phyloP scores from a whole-genome alignment of 2,329 filamentous ascomycete species.

The Diaporthe velutina region DNA sequence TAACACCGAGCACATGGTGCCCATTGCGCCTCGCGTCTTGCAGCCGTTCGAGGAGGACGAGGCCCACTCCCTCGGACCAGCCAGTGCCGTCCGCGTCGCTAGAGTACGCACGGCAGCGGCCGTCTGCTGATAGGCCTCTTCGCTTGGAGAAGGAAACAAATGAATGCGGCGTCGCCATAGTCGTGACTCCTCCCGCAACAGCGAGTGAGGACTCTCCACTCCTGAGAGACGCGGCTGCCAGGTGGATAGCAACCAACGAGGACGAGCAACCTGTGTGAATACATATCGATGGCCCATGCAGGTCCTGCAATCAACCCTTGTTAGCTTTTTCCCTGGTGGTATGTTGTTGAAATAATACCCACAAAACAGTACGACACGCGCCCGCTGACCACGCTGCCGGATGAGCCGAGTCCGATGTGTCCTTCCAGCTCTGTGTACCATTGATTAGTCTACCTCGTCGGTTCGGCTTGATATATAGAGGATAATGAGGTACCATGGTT shows the following conservation, averaged over 20 bases:
- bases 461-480: too few species aligned
- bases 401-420: conserved; percentile 19
- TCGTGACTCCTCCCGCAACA: conserved; percentile 14
- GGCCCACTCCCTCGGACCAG: conserved; percentile 57
- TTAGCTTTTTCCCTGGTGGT: background rate
- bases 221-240: conserved; percentile 19
- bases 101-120: conserved; percentile 51
- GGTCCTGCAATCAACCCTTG: background rate
- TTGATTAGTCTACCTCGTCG: background rate
- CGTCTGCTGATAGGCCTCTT: conserved; percentile 41
- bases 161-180: conserved; percentile 17
- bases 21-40: conserved; percentile 55
- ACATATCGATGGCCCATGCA: conserved; percentile 15
- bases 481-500: background rate
- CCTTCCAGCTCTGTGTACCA: background rate
- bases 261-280: conserved; percentile 29
- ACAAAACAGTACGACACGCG: conserved; percentile 27
- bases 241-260: conserved; percentile 25
- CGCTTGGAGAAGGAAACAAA: conserved; percentile 28
- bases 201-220: conserved; percentile 12
- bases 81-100: conserved; percentile 57
- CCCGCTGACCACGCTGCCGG: conserved; percentile 7
- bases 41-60: conserved; percentile 57
- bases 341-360: background rate
- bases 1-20: conserved; percentile 52